Conservation (phyloP, 495 filamentous ascomycete species). For the Penicillium nucicola region DNA sequence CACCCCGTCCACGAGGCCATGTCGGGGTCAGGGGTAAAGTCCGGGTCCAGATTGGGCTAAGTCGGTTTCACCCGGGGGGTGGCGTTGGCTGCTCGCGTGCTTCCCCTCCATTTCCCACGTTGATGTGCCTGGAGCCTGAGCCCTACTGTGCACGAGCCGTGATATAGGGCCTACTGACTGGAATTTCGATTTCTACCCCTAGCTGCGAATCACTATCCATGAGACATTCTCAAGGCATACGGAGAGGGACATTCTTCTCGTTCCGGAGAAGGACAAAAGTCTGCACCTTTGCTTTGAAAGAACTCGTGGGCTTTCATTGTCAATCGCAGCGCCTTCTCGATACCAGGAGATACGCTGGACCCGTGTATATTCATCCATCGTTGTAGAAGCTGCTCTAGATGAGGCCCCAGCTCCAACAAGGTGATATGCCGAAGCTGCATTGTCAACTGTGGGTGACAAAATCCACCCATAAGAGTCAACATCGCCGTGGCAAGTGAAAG, state of each 20-base stretch:
- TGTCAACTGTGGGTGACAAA: conserved; percentile 7
- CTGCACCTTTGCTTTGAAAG: conserved; percentile 2
- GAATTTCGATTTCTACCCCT: too few relatives aligned
- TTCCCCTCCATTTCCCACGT: too few relatives aligned
- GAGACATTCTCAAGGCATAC: not conserved
- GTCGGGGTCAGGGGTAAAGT: too few relatives aligned
- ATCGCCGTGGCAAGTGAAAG: conserved; percentile 6
- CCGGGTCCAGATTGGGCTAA: too few relatives aligned
- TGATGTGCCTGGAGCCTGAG: too few relatives aligned
- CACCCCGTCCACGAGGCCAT: too few relatives aligned
- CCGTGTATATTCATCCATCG: conserved; percentile 9
- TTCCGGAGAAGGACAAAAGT: not conserved
- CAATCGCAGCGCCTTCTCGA: conserved; percentile 4
- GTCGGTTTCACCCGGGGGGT: too few relatives aligned
- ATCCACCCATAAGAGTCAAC: conserved; percentile 10
- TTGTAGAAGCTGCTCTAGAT: not conserved
- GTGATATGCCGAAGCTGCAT: not conserved
- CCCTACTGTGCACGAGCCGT: too few relatives aligned
- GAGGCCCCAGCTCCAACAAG: conserved; percentile 4
- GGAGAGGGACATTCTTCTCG: not conserved
- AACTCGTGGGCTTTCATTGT: conserved; percentile 9
- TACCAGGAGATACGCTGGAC: conserved; percentile 5
- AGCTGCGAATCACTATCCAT: conserved; percentile 12
- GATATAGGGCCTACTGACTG: too few relatives aligned
- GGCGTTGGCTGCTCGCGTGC: too few relatives aligned